These are phyloP conservation scores for Bathelium albidoporum DNA, from an alignment of 495 filamentous ascomycete species.

Conservation along the genomic window DNA sequence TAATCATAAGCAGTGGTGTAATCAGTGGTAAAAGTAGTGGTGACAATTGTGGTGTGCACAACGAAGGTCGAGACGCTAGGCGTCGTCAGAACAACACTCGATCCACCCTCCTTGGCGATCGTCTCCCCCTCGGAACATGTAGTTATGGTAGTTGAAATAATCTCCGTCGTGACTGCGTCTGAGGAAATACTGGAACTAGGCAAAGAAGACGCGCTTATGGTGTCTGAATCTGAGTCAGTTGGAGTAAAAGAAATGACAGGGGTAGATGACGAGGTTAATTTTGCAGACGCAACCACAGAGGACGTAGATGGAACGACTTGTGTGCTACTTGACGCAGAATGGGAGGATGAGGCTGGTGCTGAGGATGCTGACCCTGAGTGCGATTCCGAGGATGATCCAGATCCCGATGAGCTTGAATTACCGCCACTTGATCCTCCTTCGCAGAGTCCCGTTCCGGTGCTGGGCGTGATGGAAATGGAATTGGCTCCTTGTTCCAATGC, in stretches of 20 bases:
- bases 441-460: background rate
- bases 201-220: background rate
- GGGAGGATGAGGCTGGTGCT: background rate
- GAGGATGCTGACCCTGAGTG: conserved; percentile 1
- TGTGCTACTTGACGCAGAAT: background rate
- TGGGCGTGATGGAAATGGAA: background rate
- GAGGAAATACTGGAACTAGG: background rate
- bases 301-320: background rate
- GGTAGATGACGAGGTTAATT: background rate
- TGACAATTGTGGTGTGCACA: background rate
- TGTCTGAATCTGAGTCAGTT: background rate
- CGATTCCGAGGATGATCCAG: background rate
- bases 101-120: background rate
- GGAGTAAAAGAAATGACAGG: background rate
- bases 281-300: background rate
- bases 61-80: background rate
- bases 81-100: background rate
- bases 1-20: background rate
- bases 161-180: background rate
- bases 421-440: background rate
- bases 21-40: background rate
- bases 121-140: background rate
- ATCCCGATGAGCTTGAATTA: background rate
- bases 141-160: background rate
- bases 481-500: conserved; percentile 16